Conservation (phyloP, 2,329 filamentous ascomycete genomes). For the Aureobasidium melanogenum region DNA sequence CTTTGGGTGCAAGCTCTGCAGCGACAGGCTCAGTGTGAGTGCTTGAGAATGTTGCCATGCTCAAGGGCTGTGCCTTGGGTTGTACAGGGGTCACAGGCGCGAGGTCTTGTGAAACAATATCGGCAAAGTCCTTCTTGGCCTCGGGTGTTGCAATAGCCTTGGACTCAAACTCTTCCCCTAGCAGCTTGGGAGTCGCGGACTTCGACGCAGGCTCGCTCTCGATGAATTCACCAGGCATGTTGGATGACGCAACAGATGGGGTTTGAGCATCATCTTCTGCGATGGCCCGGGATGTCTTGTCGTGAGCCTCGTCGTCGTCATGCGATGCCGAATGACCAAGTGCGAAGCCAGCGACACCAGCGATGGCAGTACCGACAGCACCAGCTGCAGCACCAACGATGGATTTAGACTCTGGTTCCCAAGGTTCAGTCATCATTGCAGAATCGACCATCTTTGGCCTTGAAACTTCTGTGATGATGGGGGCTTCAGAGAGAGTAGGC, state of each 20-base stretch:
- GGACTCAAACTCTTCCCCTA: background rate
- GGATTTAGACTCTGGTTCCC: slow-evolving; percentile 31
- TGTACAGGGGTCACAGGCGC: slow-evolving; percentile 5
- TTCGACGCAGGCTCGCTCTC: slow-evolving; percentile 3
- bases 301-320: slow-evolving; percentile 5
- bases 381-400: slow-evolving; percentile 19
- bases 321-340: slow-evolving; percentile 19
- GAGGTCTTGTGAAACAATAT: slow-evolving; percentile 34
- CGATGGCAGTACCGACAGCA: slow-evolving; percentile 24
- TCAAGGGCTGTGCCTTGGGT: background rate
- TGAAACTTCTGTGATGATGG: background rate
- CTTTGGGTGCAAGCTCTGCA: background rate
- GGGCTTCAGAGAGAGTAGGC: background rate
- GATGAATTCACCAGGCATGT: background rate
- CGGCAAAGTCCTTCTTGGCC: slow-evolving; percentile 23
- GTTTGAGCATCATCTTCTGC: background rate
- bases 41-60: slow-evolving; percentile 22
- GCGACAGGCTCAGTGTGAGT: slow-evolving; percentile 23
- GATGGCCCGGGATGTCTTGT: background rate
- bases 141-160: background rate
- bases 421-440: slow-evolving; percentile 54
- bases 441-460: slow-evolving; percentile 47
- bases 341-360: slow-evolving; percentile 28
- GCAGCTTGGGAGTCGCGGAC: background rate
- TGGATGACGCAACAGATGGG: background rate